phyloP scores from a whole-genome alignment of 495 filamentous ascomycete species.

The Trichoderma asperelloides region DNA sequence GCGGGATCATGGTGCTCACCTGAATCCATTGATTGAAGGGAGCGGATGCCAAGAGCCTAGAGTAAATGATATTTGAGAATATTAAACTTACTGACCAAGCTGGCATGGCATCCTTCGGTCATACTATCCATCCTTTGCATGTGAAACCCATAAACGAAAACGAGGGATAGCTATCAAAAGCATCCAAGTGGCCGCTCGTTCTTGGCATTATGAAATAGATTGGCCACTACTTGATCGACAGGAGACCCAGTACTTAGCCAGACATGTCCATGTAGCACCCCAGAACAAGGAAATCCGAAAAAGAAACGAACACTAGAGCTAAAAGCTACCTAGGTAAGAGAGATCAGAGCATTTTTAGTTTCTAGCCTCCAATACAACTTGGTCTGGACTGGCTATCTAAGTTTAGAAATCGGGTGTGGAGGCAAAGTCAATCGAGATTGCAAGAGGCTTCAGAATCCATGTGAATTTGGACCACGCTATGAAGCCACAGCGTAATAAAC shows the following conservation, averaged over 20 bases:
- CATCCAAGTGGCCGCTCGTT: background rate
- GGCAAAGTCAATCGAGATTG: background rate
- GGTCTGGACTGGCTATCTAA: background rate
- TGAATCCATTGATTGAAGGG: too few relatives aligned
- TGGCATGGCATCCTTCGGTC: background rate
- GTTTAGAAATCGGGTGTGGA: background rate
- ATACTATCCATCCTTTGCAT: background rate
- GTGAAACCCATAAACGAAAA: background rate
- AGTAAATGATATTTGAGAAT: background rate
- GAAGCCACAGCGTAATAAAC: background rate
- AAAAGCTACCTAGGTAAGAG: background rate
- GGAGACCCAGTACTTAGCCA: background rate
- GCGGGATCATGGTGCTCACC: too few relatives aligned
- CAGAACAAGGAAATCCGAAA: background rate
- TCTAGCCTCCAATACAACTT: background rate
- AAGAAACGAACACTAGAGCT: background rate
- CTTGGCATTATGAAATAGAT: background rate
- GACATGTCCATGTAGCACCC: background rate
- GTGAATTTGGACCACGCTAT: background rate
- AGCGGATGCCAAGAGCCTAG: too few relatives aligned
- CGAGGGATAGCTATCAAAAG: background rate
- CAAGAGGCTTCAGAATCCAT: background rate
- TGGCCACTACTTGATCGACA: background rate
- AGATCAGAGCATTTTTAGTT: background rate
- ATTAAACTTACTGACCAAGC: background rate